Percentiles rank a stretch among this genome's conserved stretches.
phyloP scores from a whole-genome alignment of 139 green algal species.

The Coccomyxa sp. region DNA sequence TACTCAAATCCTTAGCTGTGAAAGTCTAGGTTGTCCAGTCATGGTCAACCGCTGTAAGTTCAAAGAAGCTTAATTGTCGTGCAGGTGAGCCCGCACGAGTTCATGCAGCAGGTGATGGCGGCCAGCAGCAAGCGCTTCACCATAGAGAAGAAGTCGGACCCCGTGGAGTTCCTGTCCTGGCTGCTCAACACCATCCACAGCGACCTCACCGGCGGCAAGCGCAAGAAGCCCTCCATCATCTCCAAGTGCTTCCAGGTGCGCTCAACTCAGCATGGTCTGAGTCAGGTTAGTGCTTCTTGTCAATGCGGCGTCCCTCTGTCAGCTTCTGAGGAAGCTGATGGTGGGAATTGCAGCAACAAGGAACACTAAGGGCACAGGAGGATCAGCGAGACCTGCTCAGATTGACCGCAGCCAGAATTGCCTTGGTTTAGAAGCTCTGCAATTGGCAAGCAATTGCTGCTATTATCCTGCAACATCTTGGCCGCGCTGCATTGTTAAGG shows the following conservation, averaged over 20 bases:
- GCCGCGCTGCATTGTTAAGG: too few species aligned
- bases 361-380: too few species aligned
- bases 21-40: too few species aligned
- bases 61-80: neutral
- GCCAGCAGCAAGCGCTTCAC: conserved; percentile 81
- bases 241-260: conserved; percentile 85
- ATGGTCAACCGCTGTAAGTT: neutral
- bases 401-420: too few species aligned
- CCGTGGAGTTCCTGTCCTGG: conserved; percentile 90
- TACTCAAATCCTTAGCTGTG: too few species aligned
- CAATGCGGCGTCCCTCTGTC: neutral
- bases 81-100: conserved; percentile 90
- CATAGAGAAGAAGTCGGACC: conserved; percentile 79
- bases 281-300: neutral
- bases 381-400: too few species aligned
- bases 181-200: conserved; percentile 90
- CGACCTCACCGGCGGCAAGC: conserved; percentile 81
- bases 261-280: neutral
- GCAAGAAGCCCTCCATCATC: conserved; percentile 79
- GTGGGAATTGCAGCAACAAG: too few species aligned
- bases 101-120: conserved; percentile 86
- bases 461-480: too few species aligned
- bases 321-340: too few species aligned
- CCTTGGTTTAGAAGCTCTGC: too few species aligned
- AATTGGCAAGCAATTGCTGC: too few species aligned